These are phyloP conservation scores for Toxicodendron radicans DNA, from an alignment of 345 rosid species.

Conservation along the genomic window DNA sequence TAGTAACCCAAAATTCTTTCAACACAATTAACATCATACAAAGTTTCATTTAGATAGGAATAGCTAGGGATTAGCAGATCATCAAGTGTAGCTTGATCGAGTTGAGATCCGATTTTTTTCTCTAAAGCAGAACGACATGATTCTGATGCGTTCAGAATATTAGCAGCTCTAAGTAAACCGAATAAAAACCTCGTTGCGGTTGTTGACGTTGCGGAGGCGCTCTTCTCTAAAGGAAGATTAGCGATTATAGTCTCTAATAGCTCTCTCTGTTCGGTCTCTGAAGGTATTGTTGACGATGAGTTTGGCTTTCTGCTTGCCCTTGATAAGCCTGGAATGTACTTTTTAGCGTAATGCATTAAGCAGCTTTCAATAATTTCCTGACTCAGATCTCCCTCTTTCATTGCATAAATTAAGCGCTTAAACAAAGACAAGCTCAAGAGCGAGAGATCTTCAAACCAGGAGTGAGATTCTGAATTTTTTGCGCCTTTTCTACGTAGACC, in stretches of 20 bases:
- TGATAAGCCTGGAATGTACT: constrained; percentile 74
- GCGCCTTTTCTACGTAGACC: constrained; percentile 37
- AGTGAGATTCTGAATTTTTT: constrained; percentile 29
- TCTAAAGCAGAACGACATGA: constrained; percentile 59
- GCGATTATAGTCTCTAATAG: constrained; percentile 63
- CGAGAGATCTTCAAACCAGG: constrained; percentile 78
- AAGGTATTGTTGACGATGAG: constrained; percentile 37
- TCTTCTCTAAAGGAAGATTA: constrained; percentile 59
- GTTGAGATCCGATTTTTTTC: constrained; percentile 80
- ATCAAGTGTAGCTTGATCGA: constrained; percentile 82
- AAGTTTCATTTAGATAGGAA: constrained; percentile 86
- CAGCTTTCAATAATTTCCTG: constrained; percentile 75
- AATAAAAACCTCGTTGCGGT: constrained; percentile 62
- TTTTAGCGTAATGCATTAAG: constrained; percentile 74
- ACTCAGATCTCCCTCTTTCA: constrained; percentile 57
- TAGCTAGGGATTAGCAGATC: constrained; percentile 94
- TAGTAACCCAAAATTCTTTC: constrained; percentile 77
- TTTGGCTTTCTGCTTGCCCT: constrained; percentile 67
- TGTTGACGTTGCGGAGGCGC: constrained; percentile 48
- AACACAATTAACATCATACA: constrained; percentile 91
- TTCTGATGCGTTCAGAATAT: constrained; percentile 78
- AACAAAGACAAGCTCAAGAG: constrained; percentile 55
- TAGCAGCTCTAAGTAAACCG: constrained; percentile 72
- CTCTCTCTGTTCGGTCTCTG: constrained; percentile 81
- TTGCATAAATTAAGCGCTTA: constrained; percentile 53